Evolutionary conservation across 2,329 filamentous ascomycete genomes (phyloP), one percentile per base, ranked within the genome.

Genomic region (Sclerotiophoma versabilis): DNA sequence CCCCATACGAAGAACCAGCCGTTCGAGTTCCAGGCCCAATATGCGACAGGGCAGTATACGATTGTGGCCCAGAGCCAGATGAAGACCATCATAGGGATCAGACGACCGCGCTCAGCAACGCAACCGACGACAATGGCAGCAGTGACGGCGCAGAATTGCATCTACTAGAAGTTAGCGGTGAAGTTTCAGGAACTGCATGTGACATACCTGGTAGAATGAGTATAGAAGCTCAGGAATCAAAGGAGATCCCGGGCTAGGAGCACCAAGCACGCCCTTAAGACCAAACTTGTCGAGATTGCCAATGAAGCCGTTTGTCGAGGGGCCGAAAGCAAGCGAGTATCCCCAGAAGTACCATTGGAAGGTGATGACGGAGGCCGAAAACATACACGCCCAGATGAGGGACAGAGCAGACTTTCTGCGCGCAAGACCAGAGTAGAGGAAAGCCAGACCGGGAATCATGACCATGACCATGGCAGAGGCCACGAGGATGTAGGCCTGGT

Each of bases 271-370:
- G 71, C 92, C 91, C 82, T 86, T 88, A 66, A 99, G 83, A 58
- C 92, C 95, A 68, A 98, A 96, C 76, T 96, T 90, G 65, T 87
- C 84, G 50, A 99, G 79, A 75, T 98, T 87, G 49, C 95, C 95
- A 71, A 99, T 98, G 79, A 90, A 98, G 47, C 91, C 89, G 78
- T 91, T 97, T 64, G 85, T 92, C 4, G 88, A 90, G 36, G 84
- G 82, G 70, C 90, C 95, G 78, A 98, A 97, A 46, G 93, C 93
- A 58, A 99, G 83, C 12, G 93, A 96, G 77, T 96, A 99, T 30
- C 95, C 95, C 93, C 95, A 98, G 77, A 99, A 97, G 73, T 97
- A 98, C 95, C 95, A 99, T 80, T 99, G 95, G 81, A 99, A 97
- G 51, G 91, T 89, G 75, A 97, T 84, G 72, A 98, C 87, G 41